Evolutionary conservation across 2,329 filamentous ascomycete species (phyloP), one percentile per base, ranked within the genome.

Genomic region (Venturia pyrina): DNA sequence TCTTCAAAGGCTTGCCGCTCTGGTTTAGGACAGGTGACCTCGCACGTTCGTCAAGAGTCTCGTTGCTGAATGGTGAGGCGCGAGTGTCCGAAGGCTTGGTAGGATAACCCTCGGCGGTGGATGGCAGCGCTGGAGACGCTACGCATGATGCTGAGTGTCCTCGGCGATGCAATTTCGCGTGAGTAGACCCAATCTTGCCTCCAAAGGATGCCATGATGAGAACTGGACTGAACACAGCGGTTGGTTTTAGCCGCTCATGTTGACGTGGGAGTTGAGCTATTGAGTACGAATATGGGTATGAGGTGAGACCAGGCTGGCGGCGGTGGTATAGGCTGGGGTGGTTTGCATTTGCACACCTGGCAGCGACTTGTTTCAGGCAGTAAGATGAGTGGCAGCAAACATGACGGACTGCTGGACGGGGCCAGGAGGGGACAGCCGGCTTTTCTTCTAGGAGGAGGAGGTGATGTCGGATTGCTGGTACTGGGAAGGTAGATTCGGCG

Each of bases 121-220:
- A 72, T 69, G 62, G 64, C 65, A 34, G 70, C 67, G 41, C 63
- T 65, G n/a, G 70, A 67, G 56, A 74, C 69, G 69, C 72, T 74
- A 24, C 72, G 71, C 63, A 74, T 21, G 76, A 76, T 68, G 73
- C 73, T 5, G 76, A 78, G 70, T 73, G 72, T 46, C 72, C 74
- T 67, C 77, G 75, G 69, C 76, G 76, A 69, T 79, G 76, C 11
- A 78, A 72, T 65, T 75, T 75, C 65, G 71, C 76, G 72, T 76
- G 73, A 62, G 70, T 73, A 53, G 63, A 57, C 15, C 11, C 37
- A n/a, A 17, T 34, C 34, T 56, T 48, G 72, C 67, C 37, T 69
- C 66, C 66, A 67, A 70, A 69, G 72, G 70, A 64, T 19, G 62
- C 48, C 62, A 64, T 64, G 53, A 37, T n/a, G 53, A 37, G 32